Evolutionary conservation across 2,329 filamentous ascomycete species (phyloP), one percentile per base, ranked within the genome.

Genomic region (Metarhizium rileyi): DNA sequence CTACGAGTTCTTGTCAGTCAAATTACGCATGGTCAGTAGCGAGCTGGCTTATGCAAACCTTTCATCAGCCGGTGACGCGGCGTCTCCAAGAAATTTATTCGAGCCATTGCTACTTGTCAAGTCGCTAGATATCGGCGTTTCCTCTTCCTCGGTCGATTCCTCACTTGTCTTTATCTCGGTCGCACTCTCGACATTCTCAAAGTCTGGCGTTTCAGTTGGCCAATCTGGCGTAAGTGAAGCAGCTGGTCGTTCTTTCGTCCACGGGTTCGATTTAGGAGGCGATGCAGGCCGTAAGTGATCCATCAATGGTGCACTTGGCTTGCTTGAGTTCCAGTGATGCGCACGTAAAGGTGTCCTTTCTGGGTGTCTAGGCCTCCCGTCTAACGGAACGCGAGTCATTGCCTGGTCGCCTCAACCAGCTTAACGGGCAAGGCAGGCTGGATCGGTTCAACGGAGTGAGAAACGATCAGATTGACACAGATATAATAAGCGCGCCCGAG

Each of bases 261-360:
- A 67, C 26, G 65, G 65, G 49, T 65, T 67, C 5, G 53, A 53
- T 43, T 59, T 63, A 5, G 65, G 65, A 6, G 64, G 63, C 3
- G 63, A 66, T 4, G 65, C 64, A 30, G 64, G 64, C 25, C 56
- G 60, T 16, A 66, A 52, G 12, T 52, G 55, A 30, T 55, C 35
- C 6, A 36, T 23, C 14, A 3, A 16, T 23, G 38, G 4, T 33
- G 18, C 41, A 12, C 25, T 48, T 16, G 14, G 20, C 4, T 22
- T 42, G 16, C 23, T 50, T 20, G 23, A 43, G 18, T n/a, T 35
- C 9, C 14, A n/a, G 8, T 46, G 48, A 56, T 59, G 28, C 59
- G 62, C 46, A 63, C 63, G 28, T 61, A 62, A 27, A 60, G 58
- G 58, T 33, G 35, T 18, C 20, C 44, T 33, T 16, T 47, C 38